Conservation (phyloP, 371 early-diverging fungal genomes). For the Actinomucor elegans region DNA sequence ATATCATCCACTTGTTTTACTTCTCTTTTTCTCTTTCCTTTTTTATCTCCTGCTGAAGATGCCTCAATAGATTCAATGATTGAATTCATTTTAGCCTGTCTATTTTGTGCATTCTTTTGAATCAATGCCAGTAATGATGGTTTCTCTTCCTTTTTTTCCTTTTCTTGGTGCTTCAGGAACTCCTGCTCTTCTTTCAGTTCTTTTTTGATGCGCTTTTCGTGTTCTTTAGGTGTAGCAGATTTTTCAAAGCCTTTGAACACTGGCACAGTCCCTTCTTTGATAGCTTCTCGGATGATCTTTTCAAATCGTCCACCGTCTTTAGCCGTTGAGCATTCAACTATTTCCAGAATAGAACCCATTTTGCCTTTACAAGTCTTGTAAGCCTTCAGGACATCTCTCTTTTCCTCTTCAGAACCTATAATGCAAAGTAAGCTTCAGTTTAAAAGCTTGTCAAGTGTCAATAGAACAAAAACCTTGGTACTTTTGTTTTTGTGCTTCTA, state of each 20-base stretch:
- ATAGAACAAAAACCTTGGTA: slow-evolving; percentile 76
- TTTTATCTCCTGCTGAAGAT: slow-evolving; percentile 1
- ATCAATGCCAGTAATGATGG: slow-evolving; percentile 49
- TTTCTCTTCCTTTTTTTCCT: slow-evolving; percentile 25
- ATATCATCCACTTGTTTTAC: slow-evolving; percentile 16
- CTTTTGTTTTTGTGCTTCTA: slow-evolving; percentile 64
- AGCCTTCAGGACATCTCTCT: slow-evolving; percentile 67
- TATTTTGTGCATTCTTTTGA: slow-evolving; percentile 36
- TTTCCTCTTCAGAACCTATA: slow-evolving; percentile 83
- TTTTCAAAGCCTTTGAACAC: slow-evolving; percentile 52
- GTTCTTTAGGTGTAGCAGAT: slow-evolving; percentile 52
- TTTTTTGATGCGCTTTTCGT: slow-evolving; percentile 49
- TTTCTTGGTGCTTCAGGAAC: slow-evolving; percentile 47
- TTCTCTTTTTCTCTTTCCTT: slow-evolving; percentile 11
- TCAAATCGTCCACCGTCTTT: slow-evolving; percentile 74
- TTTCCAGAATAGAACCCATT: slow-evolving; percentile 68
- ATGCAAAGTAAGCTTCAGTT: too few relatives aligned
- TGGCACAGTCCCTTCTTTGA: slow-evolving; percentile 56
- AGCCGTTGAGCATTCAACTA: slow-evolving; percentile 62
- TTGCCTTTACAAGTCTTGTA: slow-evolving; percentile 73
- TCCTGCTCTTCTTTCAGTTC: slow-evolving; percentile 58
- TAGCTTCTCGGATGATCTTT: slow-evolving; percentile 63
- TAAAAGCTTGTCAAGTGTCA: too few relatives aligned
- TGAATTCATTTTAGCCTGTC: slow-evolving; percentile 45
- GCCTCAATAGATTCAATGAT: slow-evolving; percentile 50